phyloP scores from a whole-genome alignment of 2,329 filamentous ascomycete genomes.

The Emmonsiellopsis sp. region DNA sequence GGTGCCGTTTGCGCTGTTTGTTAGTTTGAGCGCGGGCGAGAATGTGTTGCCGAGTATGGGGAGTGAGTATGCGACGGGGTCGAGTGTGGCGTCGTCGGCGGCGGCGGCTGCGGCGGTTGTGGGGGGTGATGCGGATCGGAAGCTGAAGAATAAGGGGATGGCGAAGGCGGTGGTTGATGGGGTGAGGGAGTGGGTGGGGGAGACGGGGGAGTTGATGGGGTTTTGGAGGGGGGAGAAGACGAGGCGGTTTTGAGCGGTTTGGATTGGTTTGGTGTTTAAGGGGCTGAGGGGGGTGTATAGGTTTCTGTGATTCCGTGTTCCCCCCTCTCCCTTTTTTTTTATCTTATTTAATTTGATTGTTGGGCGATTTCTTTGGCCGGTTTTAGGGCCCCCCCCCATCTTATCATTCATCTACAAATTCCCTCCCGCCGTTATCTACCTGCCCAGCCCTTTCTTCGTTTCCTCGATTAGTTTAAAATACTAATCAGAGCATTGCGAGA shows the following conservation, averaged over 20 bases:
- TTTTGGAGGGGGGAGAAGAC: constrained; percentile 52
- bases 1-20: constrained; percentile 89
- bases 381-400: no score
- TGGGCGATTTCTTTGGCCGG: no score
- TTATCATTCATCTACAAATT: no score
- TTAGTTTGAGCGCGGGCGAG: constrained; percentile 85
- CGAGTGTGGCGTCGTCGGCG: constrained; percentile 11
- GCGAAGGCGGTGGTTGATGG: constrained; percentile 54
- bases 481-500: no score
- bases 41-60: constrained; percentile 92
- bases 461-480: no score
- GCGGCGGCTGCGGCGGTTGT: constrained; percentile 4
- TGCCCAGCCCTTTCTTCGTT: no score
- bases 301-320: background rate
- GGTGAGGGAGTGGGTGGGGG: constrained; percentile 50
- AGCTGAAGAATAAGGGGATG: constrained; percentile 47
- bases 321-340: no score
- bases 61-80: constrained; percentile 58
- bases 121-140: constrained; percentile 21
- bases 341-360: no score
- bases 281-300: no score
- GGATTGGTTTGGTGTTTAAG: no score
- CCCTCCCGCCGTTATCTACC: no score
- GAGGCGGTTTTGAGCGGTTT: constrained; percentile 29
- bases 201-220: constrained; percentile 54